phyloP scores from a whole-genome alignment of 116 monocot genomes.

The Trichopus zeylanicus region DNA sequence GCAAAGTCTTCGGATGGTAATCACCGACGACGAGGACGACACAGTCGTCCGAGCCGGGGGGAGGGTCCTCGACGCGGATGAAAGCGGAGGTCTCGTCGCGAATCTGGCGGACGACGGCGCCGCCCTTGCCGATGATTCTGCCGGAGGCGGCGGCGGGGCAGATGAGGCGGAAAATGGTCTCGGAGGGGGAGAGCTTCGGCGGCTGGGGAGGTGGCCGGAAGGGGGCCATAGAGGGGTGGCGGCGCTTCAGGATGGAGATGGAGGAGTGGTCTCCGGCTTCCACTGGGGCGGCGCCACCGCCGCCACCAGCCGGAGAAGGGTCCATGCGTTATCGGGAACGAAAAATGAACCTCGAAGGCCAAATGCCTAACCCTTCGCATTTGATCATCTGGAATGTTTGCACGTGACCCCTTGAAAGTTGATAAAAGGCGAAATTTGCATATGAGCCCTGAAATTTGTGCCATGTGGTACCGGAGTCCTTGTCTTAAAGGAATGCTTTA shows the following conservation, averaged over 20 bases:
- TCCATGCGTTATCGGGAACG: background rate
- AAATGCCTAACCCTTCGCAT: background rate
- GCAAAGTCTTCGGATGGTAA: background rate
- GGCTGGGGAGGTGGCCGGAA: background rate
- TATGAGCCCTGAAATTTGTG: too few species aligned
- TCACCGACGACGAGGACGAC: slow-evolving; percentile 25
- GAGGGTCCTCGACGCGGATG: slow-evolving; percentile 32
- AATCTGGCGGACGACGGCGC: slow-evolving; percentile 22
- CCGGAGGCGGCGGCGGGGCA: slow-evolving; percentile 31
- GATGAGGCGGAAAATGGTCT: slow-evolving; percentile 40
- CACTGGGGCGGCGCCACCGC: too few species aligned
- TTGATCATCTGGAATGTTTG: too few species aligned
- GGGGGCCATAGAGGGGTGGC: slow-evolving; percentile 10
- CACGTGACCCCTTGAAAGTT: too few species aligned
- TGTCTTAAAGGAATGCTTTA: too few species aligned
- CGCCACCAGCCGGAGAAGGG: background rate
- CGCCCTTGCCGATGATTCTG: slow-evolving; percentile 36
- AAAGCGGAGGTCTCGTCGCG: slow-evolving; percentile 34
- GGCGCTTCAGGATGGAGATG: slow-evolving; percentile 7
- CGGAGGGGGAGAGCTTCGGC: slow-evolving; percentile 2
- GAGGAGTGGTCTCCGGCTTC: background rate
- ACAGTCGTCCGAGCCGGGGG: slow-evolving; percentile 30
- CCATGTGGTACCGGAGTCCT: too few species aligned
- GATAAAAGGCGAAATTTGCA: too few species aligned
- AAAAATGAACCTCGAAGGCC: background rate